A percentile compares a stretch with the other conserved stretches of the same genome.
These are phyloP conservation scores for Pseudogymnoascus sp. DNA, from an alignment of 2,329 filamentous ascomycete genomes.

Conservation along the genomic window DNA sequence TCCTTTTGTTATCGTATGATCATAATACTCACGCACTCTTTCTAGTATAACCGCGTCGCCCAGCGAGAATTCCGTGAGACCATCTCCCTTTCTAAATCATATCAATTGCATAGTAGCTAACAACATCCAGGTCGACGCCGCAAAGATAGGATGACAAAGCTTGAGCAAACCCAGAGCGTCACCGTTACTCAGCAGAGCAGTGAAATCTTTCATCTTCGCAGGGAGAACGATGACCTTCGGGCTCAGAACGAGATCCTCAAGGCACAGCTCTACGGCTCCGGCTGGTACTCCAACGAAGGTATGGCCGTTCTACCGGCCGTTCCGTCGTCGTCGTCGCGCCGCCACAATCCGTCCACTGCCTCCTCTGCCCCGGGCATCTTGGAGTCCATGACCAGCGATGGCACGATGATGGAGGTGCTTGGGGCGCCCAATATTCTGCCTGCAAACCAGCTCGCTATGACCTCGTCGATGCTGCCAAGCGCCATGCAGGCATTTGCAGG, in stretches of 20 bases:
- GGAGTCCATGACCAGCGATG: not conserved
- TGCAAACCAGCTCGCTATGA: constrained; percentile 25
- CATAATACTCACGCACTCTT: not conserved
- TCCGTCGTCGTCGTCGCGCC: constrained; percentile 20
- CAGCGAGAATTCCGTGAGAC: constrained; percentile 36
- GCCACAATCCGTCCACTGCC: constrained; percentile 16
- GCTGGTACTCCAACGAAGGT: not conserved
- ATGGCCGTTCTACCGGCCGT: constrained; percentile 21
- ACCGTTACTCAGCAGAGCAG: constrained; percentile 31
- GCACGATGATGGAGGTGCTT: not conserved
- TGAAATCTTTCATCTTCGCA: constrained; percentile 33
- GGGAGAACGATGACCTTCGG: constrained; percentile 32
- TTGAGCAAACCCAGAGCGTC: constrained; percentile 34
- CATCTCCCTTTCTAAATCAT: constrained; percentile 11
- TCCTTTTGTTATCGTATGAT: not conserved
- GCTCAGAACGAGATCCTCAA: constrained; percentile 33
- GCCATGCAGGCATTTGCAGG: constrained; percentile 26
- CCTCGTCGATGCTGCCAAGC: constrained; percentile 25
- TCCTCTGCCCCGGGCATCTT: constrained; percentile 11
- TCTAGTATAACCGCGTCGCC: constrained; percentile 34
- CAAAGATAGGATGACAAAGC: constrained; percentile 36
- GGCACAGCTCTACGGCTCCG: constrained; percentile 28
- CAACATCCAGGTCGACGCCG: constrained; percentile 31
- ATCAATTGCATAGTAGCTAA: constrained; percentile 5
- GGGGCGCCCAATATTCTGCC: constrained; percentile 23